Conservation (phyloP, 805 yeast genomes). For the Metschnikowia cerradonensis region DNA sequence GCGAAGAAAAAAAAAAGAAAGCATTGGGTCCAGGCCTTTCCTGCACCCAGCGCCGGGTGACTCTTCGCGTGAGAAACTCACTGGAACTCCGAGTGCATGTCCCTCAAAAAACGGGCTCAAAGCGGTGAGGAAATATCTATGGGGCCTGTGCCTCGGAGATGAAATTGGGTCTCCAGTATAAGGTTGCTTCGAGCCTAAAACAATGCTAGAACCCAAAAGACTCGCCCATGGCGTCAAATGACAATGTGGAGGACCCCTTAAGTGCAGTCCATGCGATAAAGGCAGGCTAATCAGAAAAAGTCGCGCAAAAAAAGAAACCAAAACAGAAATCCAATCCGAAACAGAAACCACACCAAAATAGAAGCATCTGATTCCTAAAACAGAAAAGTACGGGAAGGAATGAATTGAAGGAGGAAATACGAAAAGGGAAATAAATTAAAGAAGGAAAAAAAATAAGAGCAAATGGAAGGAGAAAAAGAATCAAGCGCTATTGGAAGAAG, state of each 20-base stretch:
- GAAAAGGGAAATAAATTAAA: too few species aligned
- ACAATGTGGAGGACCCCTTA: not conserved
- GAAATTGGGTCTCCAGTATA: not conserved
- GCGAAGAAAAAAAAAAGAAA: not conserved
- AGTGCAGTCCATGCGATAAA: not conserved
- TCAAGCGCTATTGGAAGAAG: too few species aligned
- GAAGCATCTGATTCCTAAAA: not conserved
- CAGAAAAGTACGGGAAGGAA: too few species aligned
- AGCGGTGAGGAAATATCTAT: too few species aligned
- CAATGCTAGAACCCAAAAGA: not conserved
- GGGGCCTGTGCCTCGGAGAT: too few species aligned
- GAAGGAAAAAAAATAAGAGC: too few species aligned
- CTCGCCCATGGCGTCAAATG: not conserved
- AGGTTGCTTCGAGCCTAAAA: not conserved
- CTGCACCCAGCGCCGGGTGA: conserved; percentile 1
- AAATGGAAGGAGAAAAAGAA: too few species aligned
- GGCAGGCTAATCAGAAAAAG: not conserved
- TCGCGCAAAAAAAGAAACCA: conserved; percentile 4
- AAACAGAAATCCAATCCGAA: conserved; percentile 1
- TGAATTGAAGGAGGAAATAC: too few species aligned
- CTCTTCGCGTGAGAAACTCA: conserved; percentile 3
- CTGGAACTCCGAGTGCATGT: too few species aligned
- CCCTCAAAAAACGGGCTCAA: too few species aligned
- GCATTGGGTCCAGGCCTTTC: not conserved
- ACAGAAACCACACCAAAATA: not conserved